Conservation (phyloP, 352 stramenopile species). For the Bremia lactucae region DNA sequence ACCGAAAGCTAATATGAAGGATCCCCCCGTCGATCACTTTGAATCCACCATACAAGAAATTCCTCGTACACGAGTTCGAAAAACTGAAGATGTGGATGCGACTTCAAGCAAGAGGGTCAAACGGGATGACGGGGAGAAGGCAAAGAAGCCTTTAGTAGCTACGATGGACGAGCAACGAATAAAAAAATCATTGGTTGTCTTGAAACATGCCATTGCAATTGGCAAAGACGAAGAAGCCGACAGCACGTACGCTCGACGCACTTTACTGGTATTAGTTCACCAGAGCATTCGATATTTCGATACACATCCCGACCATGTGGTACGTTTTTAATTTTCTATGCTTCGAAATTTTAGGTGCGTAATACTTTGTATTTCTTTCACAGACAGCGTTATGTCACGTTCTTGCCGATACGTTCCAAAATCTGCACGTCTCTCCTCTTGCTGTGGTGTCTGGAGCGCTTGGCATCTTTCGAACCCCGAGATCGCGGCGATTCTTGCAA, state of each 20-base stretch:
- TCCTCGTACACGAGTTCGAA: slow-evolving; percentile 1
- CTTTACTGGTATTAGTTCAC: slow-evolving; percentile 24
- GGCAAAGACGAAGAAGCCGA: slow-evolving; percentile 22
- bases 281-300: slow-evolving; percentile 16
- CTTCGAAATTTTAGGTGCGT: background rate
- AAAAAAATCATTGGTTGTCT: slow-evolving; percentile 14
- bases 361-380: background rate
- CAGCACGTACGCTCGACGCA: slow-evolving; percentile 21
- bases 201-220: slow-evolving; percentile 20
- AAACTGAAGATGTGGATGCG: slow-evolving; percentile 12
- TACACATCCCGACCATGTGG: slow-evolving; percentile 18
- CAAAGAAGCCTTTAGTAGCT: slow-evolving; percentile 1
- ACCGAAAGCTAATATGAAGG: too few species aligned
- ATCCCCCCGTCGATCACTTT: too few species aligned
- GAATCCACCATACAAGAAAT: background rate
- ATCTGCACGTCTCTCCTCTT: slow-evolving; percentile 13
- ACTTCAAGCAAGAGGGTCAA: too few species aligned
- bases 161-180: slow-evolving; percentile 10
- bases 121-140: too few species aligned
- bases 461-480: slow-evolving; percentile 17
- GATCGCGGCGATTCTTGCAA: slow-evolving; percentile 18
- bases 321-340: slow-evolving; percentile 5
- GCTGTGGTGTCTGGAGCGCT: slow-evolving; percentile 14
- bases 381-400: slow-evolving; percentile 18
- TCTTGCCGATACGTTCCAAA: slow-evolving; percentile 12